Base-by-base conservation (phyloP, 257 asterid genomes). In the Galeopsis tetrahit region DNA sequence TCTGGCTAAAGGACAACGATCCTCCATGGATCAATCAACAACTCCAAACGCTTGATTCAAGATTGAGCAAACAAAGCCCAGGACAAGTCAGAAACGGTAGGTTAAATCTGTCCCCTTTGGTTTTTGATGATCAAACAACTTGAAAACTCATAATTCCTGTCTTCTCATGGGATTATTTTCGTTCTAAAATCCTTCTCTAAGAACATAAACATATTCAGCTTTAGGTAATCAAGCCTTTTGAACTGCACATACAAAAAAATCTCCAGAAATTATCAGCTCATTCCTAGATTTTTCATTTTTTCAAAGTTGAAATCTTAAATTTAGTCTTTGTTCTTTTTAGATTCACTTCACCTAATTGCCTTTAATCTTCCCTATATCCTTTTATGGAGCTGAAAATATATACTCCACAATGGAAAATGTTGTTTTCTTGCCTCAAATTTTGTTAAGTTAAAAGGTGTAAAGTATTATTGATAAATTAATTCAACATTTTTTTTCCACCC, bases 11-110 rank as follows among this genome's bases (percentile, higher is more conserved):
- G 0, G 70, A 14, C 32, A 53, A 6, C 15, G 97, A 94, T 82
- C 99, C 99, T 40, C 93, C 96, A 32, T 91, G 97, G 99, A 73
- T 94, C 76, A 82, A 49, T 69, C 62, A 82, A 68, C 96, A 94
- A 64, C 94, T 94, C 61, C 71, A 78, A 63, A 21, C 83, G 76
- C 80, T 66, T 8, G 95, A 94, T 85, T 81, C 95, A 62, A 79
- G 83, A 76, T 67, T 70, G 34, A 43, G 49, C 44, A 69, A 69
- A 74, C 76, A 6, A 34, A 66, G 81, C 49, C 58, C 35, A 21
- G 76, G 79, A 43, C 74, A 61, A 65, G n/a, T 7, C 28, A 62
- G 67, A 66, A 51, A 49, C 15, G n/a, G 76, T 61, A 40, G 60
- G 56, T 65, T 68, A 56, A 79, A 46, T 53, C 64, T 79, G 55